Evolutionary conservation across 2,329 filamentous ascomycete genomes (phyloP).

Genomic region (Colletotrichum endophyticum): DNA sequence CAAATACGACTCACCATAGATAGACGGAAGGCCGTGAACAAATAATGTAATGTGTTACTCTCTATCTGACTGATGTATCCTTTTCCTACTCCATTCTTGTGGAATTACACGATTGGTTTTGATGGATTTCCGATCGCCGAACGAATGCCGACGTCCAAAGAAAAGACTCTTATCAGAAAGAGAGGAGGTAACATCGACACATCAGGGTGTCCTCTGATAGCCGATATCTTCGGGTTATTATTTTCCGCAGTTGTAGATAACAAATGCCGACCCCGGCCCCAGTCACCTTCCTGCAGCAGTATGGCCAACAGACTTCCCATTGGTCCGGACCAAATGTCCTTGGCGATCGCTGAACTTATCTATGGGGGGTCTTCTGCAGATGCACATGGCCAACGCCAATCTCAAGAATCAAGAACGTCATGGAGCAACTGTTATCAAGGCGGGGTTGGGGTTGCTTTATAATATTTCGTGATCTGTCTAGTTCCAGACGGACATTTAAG

Average conservation of each 20-base stretch:
- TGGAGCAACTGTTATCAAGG: neutral
- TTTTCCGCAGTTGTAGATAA: slow-evolving; percentile 8
- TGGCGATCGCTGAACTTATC: neutral
- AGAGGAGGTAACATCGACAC: neutral
- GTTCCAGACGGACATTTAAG: neutral
- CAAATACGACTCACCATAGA: neutral
- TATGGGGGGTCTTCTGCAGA: neutral
- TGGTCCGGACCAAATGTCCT: neutral
- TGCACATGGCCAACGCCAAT: neutral
- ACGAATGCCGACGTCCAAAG: neutral
- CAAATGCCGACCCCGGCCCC: neutral
- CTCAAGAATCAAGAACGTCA: neutral
- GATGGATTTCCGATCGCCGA: neutral
- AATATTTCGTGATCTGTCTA: too few species aligned
- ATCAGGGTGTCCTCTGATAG: neutral
- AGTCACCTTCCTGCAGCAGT: slow-evolving; percentile 1
- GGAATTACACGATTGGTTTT: neutral
- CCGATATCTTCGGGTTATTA: slow-evolving; percentile 1
- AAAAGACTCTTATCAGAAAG: neutral
- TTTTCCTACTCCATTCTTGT: neutral
- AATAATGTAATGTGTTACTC: neutral
- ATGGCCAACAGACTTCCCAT: neutral
- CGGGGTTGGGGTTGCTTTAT: neutral
- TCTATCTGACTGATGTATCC: accelerated
- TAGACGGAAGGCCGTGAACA: neutral